Base-by-base conservation (phyloP, 306 rosid genomes). In the Rosa persica region DNA sequence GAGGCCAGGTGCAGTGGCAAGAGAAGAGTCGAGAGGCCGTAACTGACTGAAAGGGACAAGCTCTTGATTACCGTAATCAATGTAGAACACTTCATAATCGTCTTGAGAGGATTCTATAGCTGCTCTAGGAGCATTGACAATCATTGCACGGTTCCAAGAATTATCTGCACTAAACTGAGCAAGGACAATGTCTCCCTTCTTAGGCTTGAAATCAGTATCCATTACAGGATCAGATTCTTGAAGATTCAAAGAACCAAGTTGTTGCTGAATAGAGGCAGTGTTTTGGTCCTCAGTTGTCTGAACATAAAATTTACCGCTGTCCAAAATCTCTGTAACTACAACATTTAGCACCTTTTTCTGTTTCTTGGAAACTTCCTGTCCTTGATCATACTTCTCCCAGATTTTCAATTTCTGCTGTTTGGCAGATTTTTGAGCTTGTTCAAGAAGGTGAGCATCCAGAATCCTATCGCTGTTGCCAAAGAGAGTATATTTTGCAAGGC, bases 61-160 rank as follows among this genome's bases (percentile, higher is more conserved):
- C 76, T 92, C 98, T 92, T 92, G 98, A 76, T 91, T 92, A 79
- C 98, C 98, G 67, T 88, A 95, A 67, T 95, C 98, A 9, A 95
- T 85, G 82, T 92, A 95, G 85, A 95, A 91, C 38, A 92, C 98
- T 81, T 95, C 98, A 30, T 89, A 95, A 66, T 72, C 64, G 86
- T 95, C 97, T 58, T 81, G 82, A 0, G 90, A 83, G 64, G 97
- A 94, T 83, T 87, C 88, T 86, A 91, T 4, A 19, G 22, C 23
- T 19, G 10, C 97, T 49, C 93, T 92, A 72, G 97, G 96, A 30
- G 85, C 82, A 80, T 89, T 92, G 75, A 95, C 93, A 83, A 95
- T 88, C 98, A 91, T 89, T 80, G 92, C 97, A 22, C 98, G 86
- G 74, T 90, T 89, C 97, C 98, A 94, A 52, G 96, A 92, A 61